These are phyloP conservation scores for Fusarium compactum DNA, from an alignment of 2,329 filamentous ascomycete species.

Conservation along the genomic window DNA sequence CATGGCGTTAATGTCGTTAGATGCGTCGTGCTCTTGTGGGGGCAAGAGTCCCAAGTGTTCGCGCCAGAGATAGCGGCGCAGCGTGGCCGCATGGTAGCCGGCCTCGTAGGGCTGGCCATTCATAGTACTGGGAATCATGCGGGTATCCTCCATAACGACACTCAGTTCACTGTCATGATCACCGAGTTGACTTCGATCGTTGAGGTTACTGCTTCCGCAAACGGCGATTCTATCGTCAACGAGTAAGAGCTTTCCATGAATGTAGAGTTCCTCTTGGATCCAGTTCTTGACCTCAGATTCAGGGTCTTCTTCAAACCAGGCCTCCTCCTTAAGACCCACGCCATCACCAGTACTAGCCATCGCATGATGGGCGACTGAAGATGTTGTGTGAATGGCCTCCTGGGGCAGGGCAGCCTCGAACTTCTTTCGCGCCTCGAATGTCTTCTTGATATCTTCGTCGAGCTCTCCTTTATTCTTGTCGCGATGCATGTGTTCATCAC, in stretches of 20 bases:
- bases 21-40: conserved; percentile 76
- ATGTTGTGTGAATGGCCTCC: conserved; percentile 54
- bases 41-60: conserved; percentile 88
- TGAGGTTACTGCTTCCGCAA: conserved; percentile 90
- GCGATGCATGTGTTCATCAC: conserved; percentile 63
- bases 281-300: conserved; percentile 87
- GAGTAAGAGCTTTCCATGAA: conserved; percentile 92
- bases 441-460: conserved; percentile 53
- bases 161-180: conserved; percentile 92
- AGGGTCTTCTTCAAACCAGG: conserved; percentile 78
- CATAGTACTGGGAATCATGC: conserved; percentile 78
- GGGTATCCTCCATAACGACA: conserved; percentile 88
- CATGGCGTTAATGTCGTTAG: conserved; percentile 77
- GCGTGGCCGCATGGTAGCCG: conserved; percentile 83
- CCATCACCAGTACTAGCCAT: conserved; percentile 72
- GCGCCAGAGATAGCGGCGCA: conserved; percentile 86
- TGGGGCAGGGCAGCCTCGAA: conserved; percentile 64
- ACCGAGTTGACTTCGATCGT: conserved; percentile 89
- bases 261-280: conserved; percentile 95
- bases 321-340: conserved; percentile 73
- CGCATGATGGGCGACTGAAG: conserved; percentile 78
- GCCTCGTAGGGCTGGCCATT: conserved; percentile 81
- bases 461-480: conserved; percentile 53
- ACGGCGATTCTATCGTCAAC: conserved; percentile 88
- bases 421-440: conserved; percentile 61